Base-by-base conservation (phyloP, 2,329 filamentous ascomycete species). In the Diaporthe vexans region DNA sequence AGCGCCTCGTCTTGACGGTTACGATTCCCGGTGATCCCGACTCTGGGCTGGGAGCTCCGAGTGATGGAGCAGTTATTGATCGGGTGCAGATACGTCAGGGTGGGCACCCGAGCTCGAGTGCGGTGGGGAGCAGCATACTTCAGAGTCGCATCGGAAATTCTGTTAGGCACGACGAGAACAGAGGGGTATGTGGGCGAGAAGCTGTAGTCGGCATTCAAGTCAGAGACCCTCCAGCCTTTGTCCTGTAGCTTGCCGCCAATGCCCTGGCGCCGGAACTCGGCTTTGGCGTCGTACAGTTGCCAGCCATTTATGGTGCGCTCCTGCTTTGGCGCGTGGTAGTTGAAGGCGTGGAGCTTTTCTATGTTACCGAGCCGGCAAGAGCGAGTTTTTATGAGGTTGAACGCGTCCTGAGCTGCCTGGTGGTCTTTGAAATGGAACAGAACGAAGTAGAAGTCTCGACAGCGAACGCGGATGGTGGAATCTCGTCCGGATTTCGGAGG, bases 21-120 rank as follows among this genome's bases (percentile, higher is more conserved):
- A 57, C 96, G 92, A 80, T 97, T 97, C 76, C 94, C 91, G 65
- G 94, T 91, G 33, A 98, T 90, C 19, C 97, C 97, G 1, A 96
- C 94, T 73, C 96, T 87, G 0, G 97, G 97, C 81, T 99, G 97
- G 4, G 96, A 97, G 81, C 95, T 97, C 81, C 97, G 90, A 2
- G 96, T 98, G 77, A 99, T 98, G 33, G 95, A 97, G 83, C 97
- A 98, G 82, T 97, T 98, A 82, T 98, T 99, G 79, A 98, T 88
- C 0, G 95, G 94, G 82, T 99, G 97, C n/a, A 98, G 91, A 83
- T 99, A 99, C 29, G 95, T 95, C 52, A 99, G 86, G 4, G 92
- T 94, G 1, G 97, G 97, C 82, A 99, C 95, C 75, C 97, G 92
- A 76, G 93, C 92, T 75, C 95, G 91, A 0, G 97, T 98, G 69